A percentile compares a stretch with the other conserved stretches of the same genome.
Conservation (phyloP, 2,329 filamentous ascomycete genomes). For the Penicillium sclerotigenum region DNA sequence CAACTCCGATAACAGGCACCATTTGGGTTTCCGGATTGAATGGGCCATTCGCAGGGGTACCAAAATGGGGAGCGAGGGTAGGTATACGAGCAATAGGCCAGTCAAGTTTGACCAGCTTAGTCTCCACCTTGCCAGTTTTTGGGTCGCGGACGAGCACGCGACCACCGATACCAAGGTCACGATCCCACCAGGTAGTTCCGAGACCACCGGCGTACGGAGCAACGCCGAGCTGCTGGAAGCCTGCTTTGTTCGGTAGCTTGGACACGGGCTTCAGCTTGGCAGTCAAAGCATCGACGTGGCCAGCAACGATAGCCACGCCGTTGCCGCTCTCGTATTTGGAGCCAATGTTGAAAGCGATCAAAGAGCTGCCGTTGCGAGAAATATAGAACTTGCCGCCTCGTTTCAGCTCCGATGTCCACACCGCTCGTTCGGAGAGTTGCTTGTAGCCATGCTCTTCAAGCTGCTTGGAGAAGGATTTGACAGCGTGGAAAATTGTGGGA, state of each 20-base stretch:
- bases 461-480: constrained; percentile 72
- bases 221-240: constrained; percentile 84
- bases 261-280: constrained; percentile 89
- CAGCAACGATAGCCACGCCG: constrained; percentile 82
- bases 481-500: constrained; percentile 89
- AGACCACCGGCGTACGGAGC: constrained; percentile 88
- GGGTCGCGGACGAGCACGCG: constrained; percentile 77
- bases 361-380: constrained; percentile 77
- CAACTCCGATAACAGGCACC: constrained; percentile 88
- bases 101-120: constrained; percentile 81
- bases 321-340: constrained; percentile 78
- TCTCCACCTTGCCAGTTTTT: constrained; percentile 69
- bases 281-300: constrained; percentile 89
- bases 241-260: constrained; percentile 75
- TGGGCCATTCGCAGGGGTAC: constrained; percentile 61
- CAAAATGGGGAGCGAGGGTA: constrained; percentile 91
- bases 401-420: constrained; percentile 70
- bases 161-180: constrained; percentile 86
- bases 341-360: constrained; percentile 83
- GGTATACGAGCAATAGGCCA: constrained; percentile 94
- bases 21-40: constrained; percentile 90
- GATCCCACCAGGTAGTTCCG: constrained; percentile 94
- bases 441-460: constrained; percentile 70
- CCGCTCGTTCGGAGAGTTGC: constrained; percentile 71
- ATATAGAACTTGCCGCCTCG: constrained; percentile 85